These are phyloP conservation scores for Halocafeteria seosinensis DNA, from an alignment of 108 stramenopile species.

Conservation along the genomic window DNA sequence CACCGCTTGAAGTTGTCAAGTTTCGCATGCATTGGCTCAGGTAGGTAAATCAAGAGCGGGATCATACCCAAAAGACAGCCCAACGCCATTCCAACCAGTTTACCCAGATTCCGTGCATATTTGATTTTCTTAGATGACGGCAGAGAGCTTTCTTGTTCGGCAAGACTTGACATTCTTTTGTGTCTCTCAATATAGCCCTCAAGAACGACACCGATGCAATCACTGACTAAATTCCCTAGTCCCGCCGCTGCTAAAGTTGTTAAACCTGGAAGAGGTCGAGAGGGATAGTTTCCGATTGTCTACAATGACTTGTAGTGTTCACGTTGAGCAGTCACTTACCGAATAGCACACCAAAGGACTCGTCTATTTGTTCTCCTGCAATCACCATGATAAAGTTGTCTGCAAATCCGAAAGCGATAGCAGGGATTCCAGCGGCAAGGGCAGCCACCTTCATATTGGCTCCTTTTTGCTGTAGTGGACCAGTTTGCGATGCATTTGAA, in stretches of 20 bases:
- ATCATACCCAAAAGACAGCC: slow-evolving; percentile 91
- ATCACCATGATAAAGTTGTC: slow-evolving; percentile 81
- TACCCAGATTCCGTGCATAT: slow-evolving; percentile 52
- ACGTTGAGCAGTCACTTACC: too few species aligned
- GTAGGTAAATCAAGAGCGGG: slow-evolving; percentile 59
- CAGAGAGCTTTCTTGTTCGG: too few species aligned
- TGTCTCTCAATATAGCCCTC: slow-evolving; percentile 64
- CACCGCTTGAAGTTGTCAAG: neutral
- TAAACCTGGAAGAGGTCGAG: too few species aligned
- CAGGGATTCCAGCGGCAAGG: neutral
- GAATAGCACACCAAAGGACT: slow-evolving; percentile 56
- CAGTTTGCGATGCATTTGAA: too few species aligned
- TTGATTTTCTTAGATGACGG: slow-evolving; percentile 48
- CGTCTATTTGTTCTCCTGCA: slow-evolving; percentile 83
- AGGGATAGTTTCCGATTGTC: too few species aligned
- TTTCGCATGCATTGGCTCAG: neutral
- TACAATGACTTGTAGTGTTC: too few species aligned
- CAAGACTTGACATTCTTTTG: too few species aligned
- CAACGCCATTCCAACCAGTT: slow-evolving; percentile 59
- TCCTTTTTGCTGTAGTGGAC: too few species aligned
- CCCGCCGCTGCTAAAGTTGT: slow-evolving; percentile 87
- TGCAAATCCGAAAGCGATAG: slow-evolving; percentile 66
- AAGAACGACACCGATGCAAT: slow-evolving; percentile 59
- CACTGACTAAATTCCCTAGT: slow-evolving; percentile 60
- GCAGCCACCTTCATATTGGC: too few species aligned